Evolutionary conservation across 345 rosid species (phyloP).

Genomic region (Isatis tinctoria): DNA sequence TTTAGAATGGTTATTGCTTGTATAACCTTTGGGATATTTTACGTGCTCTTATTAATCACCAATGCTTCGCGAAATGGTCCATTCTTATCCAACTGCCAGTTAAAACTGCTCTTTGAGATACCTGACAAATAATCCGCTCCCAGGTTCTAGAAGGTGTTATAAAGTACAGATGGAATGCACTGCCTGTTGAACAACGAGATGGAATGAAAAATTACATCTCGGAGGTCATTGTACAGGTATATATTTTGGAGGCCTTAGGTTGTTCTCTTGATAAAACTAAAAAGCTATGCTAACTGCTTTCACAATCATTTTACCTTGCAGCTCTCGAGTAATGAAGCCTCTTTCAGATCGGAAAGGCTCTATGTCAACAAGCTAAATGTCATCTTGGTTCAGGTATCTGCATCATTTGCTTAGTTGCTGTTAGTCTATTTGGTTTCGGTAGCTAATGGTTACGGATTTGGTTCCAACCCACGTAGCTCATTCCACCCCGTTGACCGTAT

Average conservation of each 20-base stretch:
- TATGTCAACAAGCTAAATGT: conserved; percentile 94
- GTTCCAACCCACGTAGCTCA: background rate
- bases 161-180: conserved; percentile 97
- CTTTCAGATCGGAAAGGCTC: conserved; percentile 81
- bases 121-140: conserved; percentile 9
- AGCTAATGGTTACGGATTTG: background rate
- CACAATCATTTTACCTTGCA: conserved; percentile 20
- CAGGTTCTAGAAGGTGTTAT: conserved; percentile 98
- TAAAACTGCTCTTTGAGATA: background rate
- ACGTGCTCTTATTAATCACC: background rate
- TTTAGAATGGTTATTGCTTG: background rate
- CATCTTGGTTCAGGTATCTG: conserved; percentile 86
- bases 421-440: background rate
- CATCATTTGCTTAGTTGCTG: background rate
- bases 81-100: background rate
- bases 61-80: background rate
- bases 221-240: conserved; percentile 97
- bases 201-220: conserved; percentile 99
- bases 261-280: background rate
- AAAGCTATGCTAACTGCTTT: background rate
- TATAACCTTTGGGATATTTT: background rate
- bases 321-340: conserved; percentile 89
- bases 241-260: background rate
- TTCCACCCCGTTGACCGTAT: background rate
- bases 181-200: conserved; percentile 95